Evolutionary conservation across 1,284 basidiomycete species (phyloP), one percentile per base, ranked within the genome.

Genomic region (Violaceomyces palustris): DNA sequence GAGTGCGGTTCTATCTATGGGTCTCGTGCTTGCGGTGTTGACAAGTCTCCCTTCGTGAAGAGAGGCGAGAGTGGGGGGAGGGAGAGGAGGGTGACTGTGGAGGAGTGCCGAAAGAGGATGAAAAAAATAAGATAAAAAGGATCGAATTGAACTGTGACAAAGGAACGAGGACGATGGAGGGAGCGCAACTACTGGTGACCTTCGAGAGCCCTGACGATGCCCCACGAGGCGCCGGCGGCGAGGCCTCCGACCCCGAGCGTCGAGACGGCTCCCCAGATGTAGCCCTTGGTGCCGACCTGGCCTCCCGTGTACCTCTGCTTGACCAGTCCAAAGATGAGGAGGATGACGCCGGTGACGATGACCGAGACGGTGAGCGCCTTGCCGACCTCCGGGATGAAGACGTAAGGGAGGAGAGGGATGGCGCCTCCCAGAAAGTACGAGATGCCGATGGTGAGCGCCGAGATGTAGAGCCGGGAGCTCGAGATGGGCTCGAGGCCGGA

Each of bases 191-290:
- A 48, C 7, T 52, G 22, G 3, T 50, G 53, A 11, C 62, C 62
- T 38, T 91, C 90, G 47, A 97, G 72, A 1, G 80, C 76, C 44
- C 82, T 83, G 34, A 94, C 90, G 50, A 96, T 83, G 1, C 79
- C 84, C 72, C 88, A 96, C 2, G 90, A 88, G 0, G 88, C 87
- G 0, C 82, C 90, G 0, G 92, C 89, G 0, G 92, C 91, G 0
- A 87, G 76, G 22, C 88, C 90, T 42, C 92, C 92, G 3, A 97
- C 92, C 30, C 87, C 76, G 41, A 93, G 77, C n/a, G 88, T 97
- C 61, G 83, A 86, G 18, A 88, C 69, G 1, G 89, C 88, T n/a
- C 91, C 91, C 80, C 86, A 88, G 8, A 87, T 72, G 67, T 81
- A 58, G 7, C 62, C 66, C 40, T 53, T 55, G 12, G 52, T 30